A percentile compares a stretch with the other conserved stretches of the same genome.
These are phyloP conservation scores for Quercus glauca DNA, from an alignment of 306 rosid genomes.

Conservation along the genomic window DNA sequence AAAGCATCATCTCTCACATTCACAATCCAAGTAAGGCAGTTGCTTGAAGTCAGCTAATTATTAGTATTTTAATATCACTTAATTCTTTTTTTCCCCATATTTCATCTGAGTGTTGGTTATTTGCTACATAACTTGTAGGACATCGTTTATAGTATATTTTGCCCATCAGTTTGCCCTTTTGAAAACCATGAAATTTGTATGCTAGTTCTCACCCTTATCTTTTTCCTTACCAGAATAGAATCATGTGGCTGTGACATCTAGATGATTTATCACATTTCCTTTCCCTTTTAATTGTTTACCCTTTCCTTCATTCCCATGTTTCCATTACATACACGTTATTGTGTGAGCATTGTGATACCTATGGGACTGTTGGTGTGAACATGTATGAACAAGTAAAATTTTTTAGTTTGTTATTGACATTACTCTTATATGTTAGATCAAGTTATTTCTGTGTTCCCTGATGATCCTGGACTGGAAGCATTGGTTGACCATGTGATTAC, in stretches of 20 bases:
- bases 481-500: background rate
- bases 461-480: background rate
- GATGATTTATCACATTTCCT: background rate
- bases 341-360: too few relatives aligned
- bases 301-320: background rate
- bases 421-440: background rate
- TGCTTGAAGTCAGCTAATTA: background rate
- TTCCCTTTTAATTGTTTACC: background rate
- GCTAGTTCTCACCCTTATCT: background rate
- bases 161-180: background rate
- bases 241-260: background rate
- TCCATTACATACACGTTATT: background rate
- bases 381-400: background rate
- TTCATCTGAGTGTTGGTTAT: background rate
- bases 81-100: background rate
- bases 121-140: background rate
- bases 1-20: slow-evolving; percentile 82
- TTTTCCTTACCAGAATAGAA: background rate
- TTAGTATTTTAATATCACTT: background rate
- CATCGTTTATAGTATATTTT: background rate
- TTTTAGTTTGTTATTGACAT: background rate
- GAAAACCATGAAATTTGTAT: background rate
- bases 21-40: slow-evolving; percentile 67
- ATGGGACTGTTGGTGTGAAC: background rate
- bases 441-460: background rate